Percentiles rank a stretch among this genome's conserved stretches.
phyloP scores from a whole-genome alignment of 345 rosid species.

The Clausena lansium region DNA sequence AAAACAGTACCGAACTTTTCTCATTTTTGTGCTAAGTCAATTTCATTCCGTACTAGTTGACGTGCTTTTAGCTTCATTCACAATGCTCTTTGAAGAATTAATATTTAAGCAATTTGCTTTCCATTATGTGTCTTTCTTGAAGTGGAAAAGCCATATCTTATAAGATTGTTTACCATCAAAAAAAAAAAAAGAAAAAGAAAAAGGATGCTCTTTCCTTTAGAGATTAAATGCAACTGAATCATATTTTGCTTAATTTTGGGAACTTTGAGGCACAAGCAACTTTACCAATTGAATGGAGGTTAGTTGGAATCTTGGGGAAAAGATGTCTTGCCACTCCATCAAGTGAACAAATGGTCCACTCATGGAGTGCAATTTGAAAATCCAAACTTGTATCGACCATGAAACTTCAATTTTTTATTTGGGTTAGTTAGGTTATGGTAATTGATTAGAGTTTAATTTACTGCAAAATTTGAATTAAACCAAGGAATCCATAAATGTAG shows the following conservation, averaged over 20 bases:
- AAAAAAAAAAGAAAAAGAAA: not conserved
- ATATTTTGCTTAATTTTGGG: conserved; percentile 29
- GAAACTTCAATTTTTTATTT: not conserved
- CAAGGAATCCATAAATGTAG: not conserved
- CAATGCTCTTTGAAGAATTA: not conserved
- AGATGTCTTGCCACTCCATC: not conserved
- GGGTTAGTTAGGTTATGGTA: not conserved
- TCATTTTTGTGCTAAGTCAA: not conserved
- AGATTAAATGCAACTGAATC: not conserved
- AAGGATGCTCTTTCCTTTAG: not conserved
- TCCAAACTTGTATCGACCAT: not conserved
- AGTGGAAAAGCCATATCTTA: conserved; percentile 1
- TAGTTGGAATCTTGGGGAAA: conserved; percentile 8
- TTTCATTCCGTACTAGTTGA: not conserved
- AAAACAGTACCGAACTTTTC: not conserved
- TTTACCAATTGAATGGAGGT: conserved; percentile 10
- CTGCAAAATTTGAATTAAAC: not conserved
- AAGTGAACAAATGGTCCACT: not conserved
- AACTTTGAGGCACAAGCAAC: conserved; percentile 25
- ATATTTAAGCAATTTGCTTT: not conserved
- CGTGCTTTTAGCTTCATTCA: not conserved
- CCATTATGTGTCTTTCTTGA: not conserved
- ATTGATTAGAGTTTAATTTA: not conserved
- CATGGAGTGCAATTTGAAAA: not conserved
- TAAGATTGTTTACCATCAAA: conserved; percentile 7